Conservation (phyloP, 2,329 filamentous ascomycete species). For the Arthrocladium fulminans region DNA sequence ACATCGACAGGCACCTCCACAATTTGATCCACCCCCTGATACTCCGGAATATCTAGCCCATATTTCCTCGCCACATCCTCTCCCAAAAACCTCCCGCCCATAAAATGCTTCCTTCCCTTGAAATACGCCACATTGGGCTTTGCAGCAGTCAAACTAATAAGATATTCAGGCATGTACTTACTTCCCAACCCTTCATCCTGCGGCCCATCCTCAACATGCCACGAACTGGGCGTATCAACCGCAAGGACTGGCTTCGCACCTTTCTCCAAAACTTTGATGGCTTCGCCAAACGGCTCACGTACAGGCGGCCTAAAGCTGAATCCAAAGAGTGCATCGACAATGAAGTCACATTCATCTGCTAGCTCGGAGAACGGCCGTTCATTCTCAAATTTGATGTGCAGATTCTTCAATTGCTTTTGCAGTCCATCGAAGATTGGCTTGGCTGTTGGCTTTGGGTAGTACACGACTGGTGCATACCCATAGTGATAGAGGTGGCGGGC, state of each 20-base stretch:
- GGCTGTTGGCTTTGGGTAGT: constrained; percentile 86
- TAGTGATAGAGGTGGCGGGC: constrained; percentile 87
- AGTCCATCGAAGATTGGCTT: constrained; percentile 85
- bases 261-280: constrained; percentile 66
- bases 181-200: constrained; percentile 67
- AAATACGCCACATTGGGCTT: constrained; percentile 84
- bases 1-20: constrained; percentile 49
- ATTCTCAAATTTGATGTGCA: constrained; percentile 62
- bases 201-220: constrained; percentile 84
- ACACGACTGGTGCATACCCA: constrained; percentile 79
- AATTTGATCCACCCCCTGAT: constrained; percentile 80
- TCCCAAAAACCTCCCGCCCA: constrained; percentile 83
- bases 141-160: constrained; percentile 86
- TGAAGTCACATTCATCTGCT: constrained; percentile 61
- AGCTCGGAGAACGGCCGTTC: constrained; percentile 57
- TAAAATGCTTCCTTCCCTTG: constrained; percentile 69
- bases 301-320: constrained; percentile 91
- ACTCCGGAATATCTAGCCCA: constrained; percentile 69
- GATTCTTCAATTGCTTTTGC: constrained; percentile 71
- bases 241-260: constrained; percentile 70
- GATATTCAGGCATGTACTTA: constrained; percentile 66
- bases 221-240: constrained; percentile 88
- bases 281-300: constrained; percentile 77
- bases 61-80: constrained; percentile 75
- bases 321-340: constrained; percentile 90